A percentile compares a stretch with the other conserved stretches of the same genome.
Evolutionary conservation across 768 basidiomycete genomes (phyloP).

Genomic region (Pisolithus sp.): DNA sequence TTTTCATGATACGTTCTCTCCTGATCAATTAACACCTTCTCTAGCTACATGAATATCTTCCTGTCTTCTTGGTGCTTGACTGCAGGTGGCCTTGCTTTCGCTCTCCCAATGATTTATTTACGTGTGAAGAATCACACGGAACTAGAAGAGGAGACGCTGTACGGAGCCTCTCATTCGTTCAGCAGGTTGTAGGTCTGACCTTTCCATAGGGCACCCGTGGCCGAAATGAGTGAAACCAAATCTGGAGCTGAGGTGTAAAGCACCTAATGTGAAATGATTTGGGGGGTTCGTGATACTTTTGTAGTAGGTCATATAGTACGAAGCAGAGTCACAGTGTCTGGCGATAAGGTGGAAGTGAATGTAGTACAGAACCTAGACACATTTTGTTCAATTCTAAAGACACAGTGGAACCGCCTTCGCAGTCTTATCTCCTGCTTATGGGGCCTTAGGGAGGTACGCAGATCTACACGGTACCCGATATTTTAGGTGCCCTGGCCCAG

Average conservation of each 20-base stretch:
- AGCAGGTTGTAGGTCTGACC: not conserved
- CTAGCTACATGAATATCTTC: slow-evolving; percentile 64
- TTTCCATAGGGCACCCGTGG: not conserved
- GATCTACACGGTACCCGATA: not conserved
- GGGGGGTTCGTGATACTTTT: too few species aligned
- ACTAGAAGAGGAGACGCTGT: slow-evolving; percentile 48
- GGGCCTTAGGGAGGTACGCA: not conserved
- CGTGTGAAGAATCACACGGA: slow-evolving; percentile 61
- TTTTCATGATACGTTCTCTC: not conserved
- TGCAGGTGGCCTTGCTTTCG: slow-evolving; percentile 54
- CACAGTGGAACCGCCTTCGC: too few species aligned
- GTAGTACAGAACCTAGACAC: too few species aligned
- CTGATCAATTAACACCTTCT: not conserved
- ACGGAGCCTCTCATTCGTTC: slow-evolving; percentile 15
- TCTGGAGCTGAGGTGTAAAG: not conserved
- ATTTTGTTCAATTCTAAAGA: too few species aligned
- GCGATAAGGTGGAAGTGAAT: too few species aligned
- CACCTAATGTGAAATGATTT: not conserved
- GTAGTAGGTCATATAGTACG: too few species aligned
- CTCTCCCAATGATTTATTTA: slow-evolving; percentile 69
- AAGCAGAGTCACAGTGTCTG: too few species aligned
- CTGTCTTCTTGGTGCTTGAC: slow-evolving; percentile 71
- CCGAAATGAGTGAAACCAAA: not conserved
- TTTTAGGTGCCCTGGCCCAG: slow-evolving; percentile 32
- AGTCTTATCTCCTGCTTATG: not conserved